Conservation (phyloP, 2,329 filamentous ascomycete species). For the Fonsecaea erecta region DNA sequence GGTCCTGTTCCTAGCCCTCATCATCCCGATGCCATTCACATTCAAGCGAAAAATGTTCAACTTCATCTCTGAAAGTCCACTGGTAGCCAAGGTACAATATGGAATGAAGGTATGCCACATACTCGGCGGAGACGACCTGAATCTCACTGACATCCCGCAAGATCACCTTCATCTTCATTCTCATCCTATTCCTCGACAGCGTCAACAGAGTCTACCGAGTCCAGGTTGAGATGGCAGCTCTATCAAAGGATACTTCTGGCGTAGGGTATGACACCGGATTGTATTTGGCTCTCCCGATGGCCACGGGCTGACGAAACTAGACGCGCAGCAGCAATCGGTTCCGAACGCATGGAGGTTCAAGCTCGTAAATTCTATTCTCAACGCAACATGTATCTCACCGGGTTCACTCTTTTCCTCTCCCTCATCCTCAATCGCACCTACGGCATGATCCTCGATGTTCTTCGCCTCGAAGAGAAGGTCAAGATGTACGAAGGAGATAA, state of each 20-base stretch:
- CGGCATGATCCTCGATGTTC: constrained; percentile 90
- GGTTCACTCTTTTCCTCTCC: constrained; percentile 98
- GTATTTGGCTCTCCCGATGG: not conserved
- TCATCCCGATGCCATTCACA: constrained; percentile 84
- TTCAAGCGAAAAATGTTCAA: constrained; percentile 86
- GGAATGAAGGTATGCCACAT: constrained; percentile 74
- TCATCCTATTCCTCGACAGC: constrained; percentile 97
- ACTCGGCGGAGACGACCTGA: not conserved
- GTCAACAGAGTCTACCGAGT: constrained; percentile 96
- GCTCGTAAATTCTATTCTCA: constrained; percentile 99
- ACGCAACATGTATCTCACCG: constrained; percentile 99
- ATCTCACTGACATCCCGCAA: constrained; percentile 41
- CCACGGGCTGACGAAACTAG: constrained; percentile 21
- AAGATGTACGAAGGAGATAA: constrained; percentile 76
- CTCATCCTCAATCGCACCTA: constrained; percentile 98
- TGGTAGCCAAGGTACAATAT: constrained; percentile 93
- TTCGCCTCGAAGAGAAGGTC: constrained; percentile 89
- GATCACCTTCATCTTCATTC: constrained; percentile 98
- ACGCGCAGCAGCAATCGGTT: constrained; percentile 75
- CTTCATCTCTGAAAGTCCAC: constrained; percentile 88
- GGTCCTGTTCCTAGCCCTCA: constrained; percentile 55
- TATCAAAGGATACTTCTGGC: constrained; percentile 64
- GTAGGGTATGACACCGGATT: constrained; percentile 53
- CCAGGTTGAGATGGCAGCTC: constrained; percentile 80
- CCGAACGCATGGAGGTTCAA: constrained; percentile 97